phyloP scores from a whole-genome alignment of 148 eudicot species.

The Rhododendron ferrugineum region DNA sequence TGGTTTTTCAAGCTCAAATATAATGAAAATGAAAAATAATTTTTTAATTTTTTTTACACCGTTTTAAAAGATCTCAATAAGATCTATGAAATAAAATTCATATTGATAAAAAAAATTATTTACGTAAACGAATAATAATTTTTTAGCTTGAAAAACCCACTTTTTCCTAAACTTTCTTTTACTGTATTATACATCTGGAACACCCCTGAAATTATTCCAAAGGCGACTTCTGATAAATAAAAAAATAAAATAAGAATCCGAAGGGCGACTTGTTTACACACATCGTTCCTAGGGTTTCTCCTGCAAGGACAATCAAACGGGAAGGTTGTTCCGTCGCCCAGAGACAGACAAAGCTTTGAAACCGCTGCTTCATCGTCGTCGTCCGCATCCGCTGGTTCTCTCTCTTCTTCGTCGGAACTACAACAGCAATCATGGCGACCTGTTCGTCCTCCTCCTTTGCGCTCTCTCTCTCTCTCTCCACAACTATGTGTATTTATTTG shows the following conservation, averaged over 20 bases:
- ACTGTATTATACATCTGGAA: too few relatives aligned
- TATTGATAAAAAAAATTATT: too few relatives aligned
- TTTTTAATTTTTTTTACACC: too few relatives aligned
- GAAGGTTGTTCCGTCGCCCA: not conserved
- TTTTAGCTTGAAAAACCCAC: too few relatives aligned
- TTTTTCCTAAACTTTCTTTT: too few relatives aligned
- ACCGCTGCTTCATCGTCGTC: not conserved
- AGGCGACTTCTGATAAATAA: too few relatives aligned
- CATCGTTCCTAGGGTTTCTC: not conserved
- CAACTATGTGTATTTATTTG: not conserved
- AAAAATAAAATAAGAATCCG: not conserved
- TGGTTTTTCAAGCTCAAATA: too few relatives aligned
- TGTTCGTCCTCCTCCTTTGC: conserved; percentile 15
- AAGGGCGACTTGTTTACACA: not conserved
- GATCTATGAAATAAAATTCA: too few relatives aligned
- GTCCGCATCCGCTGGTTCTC: not conserved
- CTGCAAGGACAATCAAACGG: not conserved
- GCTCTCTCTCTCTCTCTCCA: not conserved
- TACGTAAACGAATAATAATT: too few relatives aligned
- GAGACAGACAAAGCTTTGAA: not conserved
- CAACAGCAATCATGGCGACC: conserved; percentile 34
- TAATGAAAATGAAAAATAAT: too few relatives aligned
- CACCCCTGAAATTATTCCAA: too few relatives aligned
- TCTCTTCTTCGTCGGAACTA: not conserved
- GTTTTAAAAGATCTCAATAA: too few relatives aligned